Conservation (phyloP, 228 moss, liverwort and hornwort genomes). For the Sphagnum fallax region DNA sequence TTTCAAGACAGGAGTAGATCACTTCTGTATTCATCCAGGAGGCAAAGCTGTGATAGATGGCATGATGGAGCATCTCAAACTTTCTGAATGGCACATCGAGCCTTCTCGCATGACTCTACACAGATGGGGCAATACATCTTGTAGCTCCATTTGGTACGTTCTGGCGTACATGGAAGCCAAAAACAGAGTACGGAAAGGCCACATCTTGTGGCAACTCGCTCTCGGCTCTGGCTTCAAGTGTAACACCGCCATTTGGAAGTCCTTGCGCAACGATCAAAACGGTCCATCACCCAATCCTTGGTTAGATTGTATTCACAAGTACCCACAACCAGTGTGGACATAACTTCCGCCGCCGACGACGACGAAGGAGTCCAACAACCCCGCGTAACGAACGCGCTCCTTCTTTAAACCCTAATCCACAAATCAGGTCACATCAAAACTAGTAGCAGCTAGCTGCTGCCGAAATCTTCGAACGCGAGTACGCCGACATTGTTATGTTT, state of each 20-base stretch:
- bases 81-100: slow-evolving; percentile 39
- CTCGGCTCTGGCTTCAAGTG: slow-evolving; percentile 43
- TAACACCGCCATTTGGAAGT: slow-evolving; percentile 50
- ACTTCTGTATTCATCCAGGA: slow-evolving; percentile 53
- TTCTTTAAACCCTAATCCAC: no score
- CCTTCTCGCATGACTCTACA: slow-evolving; percentile 32
- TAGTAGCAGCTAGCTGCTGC: no score
- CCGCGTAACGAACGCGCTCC: no score
- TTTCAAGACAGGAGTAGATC: slow-evolving; percentile 27
- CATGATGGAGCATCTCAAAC: slow-evolving; percentile 24
- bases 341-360: no score
- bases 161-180: slow-evolving; percentile 51
- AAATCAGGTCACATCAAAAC: no score
- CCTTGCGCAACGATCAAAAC: slow-evolving; percentile 9
- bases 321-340: slow-evolving; percentile 16
- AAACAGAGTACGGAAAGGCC: slow-evolving; percentile 16
- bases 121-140: slow-evolving; percentile 40
- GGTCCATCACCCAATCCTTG: slow-evolving; percentile 20
- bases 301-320: slow-evolving; percentile 25
- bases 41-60: slow-evolving; percentile 45
- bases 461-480: no score
- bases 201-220: slow-evolving; percentile 40
- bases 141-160: slow-evolving; percentile 44
- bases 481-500: no score
- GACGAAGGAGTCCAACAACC: no score